Conservation (phyloP, 805 yeast species). For the Helenozyma rhizophorensis region DNA sequence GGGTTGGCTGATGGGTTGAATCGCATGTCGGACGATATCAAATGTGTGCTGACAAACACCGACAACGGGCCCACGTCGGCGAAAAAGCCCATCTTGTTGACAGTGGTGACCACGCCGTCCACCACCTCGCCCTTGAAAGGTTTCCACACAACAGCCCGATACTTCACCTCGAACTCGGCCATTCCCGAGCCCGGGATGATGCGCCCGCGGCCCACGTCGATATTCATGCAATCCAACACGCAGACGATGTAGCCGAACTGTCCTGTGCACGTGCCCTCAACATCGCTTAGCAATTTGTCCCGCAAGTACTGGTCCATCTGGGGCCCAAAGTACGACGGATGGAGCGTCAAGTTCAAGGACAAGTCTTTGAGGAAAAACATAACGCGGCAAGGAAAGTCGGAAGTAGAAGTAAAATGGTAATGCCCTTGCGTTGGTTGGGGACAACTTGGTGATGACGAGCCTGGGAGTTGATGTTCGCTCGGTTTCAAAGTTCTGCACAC, state of each 20-base stretch:
- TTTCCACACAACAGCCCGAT: constrained; percentile 95
- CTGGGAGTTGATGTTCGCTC: too few relatives aligned
- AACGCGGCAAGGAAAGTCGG: background rate
- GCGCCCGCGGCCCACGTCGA: constrained; percentile 92
- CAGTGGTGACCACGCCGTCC: constrained; percentile 92
- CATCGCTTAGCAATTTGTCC: constrained; percentile 87
- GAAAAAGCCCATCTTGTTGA: constrained; percentile 91
- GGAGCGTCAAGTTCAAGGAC: constrained; percentile 85
- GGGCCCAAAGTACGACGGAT: constrained; percentile 97
- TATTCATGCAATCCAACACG: constrained; percentile 89
- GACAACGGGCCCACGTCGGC: constrained; percentile 97
- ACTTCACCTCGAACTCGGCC: constrained; percentile 94
- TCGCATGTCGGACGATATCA: constrained; percentile 90
- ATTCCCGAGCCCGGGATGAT: constrained; percentile 89
- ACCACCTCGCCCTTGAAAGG: constrained; percentile 99
- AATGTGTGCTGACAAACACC: constrained; percentile 90
- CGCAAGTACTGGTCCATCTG: constrained; percentile 93
- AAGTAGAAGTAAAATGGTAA: background rate
- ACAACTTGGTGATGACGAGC: too few relatives aligned
- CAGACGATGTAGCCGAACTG: constrained; percentile 97
- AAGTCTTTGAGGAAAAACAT: constrained; percentile 70
- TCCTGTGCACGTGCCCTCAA: constrained; percentile 98
- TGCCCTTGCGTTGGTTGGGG: too few relatives aligned
- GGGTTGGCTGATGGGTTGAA: constrained; percentile 96
- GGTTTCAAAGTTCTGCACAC: too few relatives aligned